Conservation (phyloP, 345 rosid genomes). For the Salix brachista region DNA sequence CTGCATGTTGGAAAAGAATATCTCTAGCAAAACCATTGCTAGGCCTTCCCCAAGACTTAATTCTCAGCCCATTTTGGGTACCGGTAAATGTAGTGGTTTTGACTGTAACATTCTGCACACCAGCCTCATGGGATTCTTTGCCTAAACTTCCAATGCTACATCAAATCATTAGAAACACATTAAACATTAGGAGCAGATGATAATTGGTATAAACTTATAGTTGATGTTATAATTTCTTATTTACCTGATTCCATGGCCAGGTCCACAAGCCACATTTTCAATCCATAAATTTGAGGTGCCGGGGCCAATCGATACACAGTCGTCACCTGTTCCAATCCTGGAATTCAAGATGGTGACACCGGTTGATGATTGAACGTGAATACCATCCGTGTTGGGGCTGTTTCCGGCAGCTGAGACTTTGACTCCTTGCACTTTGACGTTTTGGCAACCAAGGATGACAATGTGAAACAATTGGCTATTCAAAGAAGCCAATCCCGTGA, state of each 20-base stretch:
- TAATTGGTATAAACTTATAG: too few relatives aligned
- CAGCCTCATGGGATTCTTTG: slow-evolving; percentile 13
- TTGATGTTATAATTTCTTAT: too few relatives aligned
- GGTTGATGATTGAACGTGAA: slow-evolving; percentile 51
- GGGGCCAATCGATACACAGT: slow-evolving; percentile 79
- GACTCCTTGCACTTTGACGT: slow-evolving; percentile 49
- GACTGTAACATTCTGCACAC: slow-evolving; percentile 29
- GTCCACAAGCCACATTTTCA: slow-evolving; percentile 62
- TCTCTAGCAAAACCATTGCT: slow-evolving; percentile 21
- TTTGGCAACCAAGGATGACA: slow-evolving; percentile 41
- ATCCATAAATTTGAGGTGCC: slow-evolving; percentile 48
- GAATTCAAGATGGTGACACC: slow-evolving; percentile 51
- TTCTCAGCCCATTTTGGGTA: slow-evolving; percentile 24
- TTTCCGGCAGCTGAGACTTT: slow-evolving; percentile 41
- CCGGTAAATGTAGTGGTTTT: slow-evolving; percentile 11
- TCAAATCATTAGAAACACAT: not conserved
- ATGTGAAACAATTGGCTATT: slow-evolving; percentile 72
- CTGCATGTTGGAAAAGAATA: slow-evolving; percentile 16
- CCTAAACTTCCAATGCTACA: slow-evolving; percentile 34
- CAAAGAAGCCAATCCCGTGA: slow-evolving; percentile 51
- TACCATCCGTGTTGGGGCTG: slow-evolving; percentile 87
- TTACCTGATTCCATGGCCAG: slow-evolving; percentile 66
- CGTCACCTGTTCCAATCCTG: slow-evolving; percentile 73
- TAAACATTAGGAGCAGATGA: not conserved
- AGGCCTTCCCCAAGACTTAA: slow-evolving; percentile 25